Conservation (phyloP, 1,284 basidiomycete genomes). For the Heterobasidion parviporum region DNA sequence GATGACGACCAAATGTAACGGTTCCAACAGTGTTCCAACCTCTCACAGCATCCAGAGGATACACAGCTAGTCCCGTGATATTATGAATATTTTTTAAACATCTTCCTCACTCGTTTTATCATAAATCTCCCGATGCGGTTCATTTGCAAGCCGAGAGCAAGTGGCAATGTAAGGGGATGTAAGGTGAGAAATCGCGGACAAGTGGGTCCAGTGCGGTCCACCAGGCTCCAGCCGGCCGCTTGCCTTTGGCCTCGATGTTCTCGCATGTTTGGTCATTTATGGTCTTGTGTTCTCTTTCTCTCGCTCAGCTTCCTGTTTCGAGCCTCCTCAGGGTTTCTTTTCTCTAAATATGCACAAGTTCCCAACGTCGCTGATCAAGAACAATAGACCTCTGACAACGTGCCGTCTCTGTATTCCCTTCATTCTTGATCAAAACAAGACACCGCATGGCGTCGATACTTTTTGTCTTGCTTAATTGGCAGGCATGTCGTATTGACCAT, state of each 20-base stretch:
- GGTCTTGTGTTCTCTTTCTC: not conserved
- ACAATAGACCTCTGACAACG: not conserved
- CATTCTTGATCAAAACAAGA: not conserved
- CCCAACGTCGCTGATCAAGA: not conserved
- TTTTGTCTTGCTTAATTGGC: conserved; percentile 8
- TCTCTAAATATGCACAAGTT: not conserved
- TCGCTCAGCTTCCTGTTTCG: not conserved
- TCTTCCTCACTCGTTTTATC: no score
- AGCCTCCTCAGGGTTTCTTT: not conserved
- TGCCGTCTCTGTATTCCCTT: not conserved
- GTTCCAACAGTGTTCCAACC: no score
- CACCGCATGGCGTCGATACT: conserved; percentile 16
- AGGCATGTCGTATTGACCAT: no score
- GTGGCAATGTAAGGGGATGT: no score
- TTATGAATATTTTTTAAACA: no score
- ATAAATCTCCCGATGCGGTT: no score
- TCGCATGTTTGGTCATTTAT: not conserved
- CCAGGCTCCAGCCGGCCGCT: conserved; percentile 5
- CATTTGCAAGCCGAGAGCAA: no score
- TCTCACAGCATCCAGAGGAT: no score
- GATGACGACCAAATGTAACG: no score
- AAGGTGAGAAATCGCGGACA: no score
- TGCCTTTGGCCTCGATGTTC: conserved; percentile 16
- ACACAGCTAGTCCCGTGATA: no score
- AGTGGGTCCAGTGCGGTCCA: no score